Percentiles rank a stretch among this genome's conserved stretches.
Conservation (phyloP, 106 monocot species). For the Narthecium ossifragum region DNA sequence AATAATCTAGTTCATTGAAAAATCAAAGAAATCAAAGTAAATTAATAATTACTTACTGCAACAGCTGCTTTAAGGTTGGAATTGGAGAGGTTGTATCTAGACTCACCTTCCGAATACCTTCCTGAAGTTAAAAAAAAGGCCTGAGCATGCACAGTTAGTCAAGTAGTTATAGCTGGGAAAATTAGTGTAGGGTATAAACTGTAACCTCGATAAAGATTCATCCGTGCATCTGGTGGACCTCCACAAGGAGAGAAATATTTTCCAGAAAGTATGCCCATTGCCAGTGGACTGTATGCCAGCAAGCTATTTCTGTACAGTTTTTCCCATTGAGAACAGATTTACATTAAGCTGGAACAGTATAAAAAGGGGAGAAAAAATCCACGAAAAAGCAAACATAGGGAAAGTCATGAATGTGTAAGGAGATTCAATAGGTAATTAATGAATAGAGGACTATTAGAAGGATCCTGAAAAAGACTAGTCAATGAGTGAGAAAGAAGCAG, state of each 20-base stretch:
- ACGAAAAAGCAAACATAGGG: too few species aligned
- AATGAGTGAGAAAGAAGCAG: too few species aligned
- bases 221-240: slow-evolving; percentile 66
- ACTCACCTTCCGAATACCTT: slow-evolving; percentile 91
- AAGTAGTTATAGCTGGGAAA: not conserved
- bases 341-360: too few species aligned
- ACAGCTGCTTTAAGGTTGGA: slow-evolving; percentile 39
- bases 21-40: not conserved
- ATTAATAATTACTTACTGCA: slow-evolving; percentile 27
- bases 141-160: not conserved
- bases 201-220: slow-evolving; percentile 79
- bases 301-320: slow-evolving; percentile 54
- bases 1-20: not conserved
- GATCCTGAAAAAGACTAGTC: too few species aligned
- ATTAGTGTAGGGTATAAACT: not conserved
- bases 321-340: too few species aligned
- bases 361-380: too few species aligned
- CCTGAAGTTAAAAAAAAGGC: slow-evolving; percentile 19
- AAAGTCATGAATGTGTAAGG: too few species aligned
- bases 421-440: too few species aligned
- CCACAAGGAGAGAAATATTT: slow-evolving; percentile 66
- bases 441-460: too few species aligned
- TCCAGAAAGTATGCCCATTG: slow-evolving; percentile 98
- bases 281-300: slow-evolving; percentile 85
- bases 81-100: slow-evolving; percentile 70